Percentiles rank a stretch among this genome's conserved stretches.
Conservation (phyloP, 208 protist genomes). For the Acanthamoeba triangularis region DNA sequence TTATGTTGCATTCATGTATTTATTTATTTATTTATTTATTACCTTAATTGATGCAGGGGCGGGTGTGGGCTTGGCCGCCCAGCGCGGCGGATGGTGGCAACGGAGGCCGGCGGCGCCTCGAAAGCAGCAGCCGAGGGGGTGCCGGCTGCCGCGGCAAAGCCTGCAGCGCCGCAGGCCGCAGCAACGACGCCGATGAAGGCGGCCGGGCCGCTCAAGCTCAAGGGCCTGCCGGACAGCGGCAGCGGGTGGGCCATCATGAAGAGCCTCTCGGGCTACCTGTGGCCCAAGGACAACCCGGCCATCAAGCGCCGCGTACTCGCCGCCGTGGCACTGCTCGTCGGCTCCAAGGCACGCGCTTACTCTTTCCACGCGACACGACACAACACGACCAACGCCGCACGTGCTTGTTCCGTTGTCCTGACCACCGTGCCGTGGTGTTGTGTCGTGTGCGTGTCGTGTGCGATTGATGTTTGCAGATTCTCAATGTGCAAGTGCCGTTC, state of each 20-base stretch:
- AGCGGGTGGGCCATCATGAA: slow-evolving; percentile 63
- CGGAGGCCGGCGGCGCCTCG: no score
- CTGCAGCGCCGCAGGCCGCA: no score
- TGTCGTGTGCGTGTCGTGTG: no score
- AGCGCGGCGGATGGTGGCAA: not conserved
- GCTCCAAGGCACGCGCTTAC: slow-evolving; percentile 76
- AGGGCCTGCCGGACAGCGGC: not conserved
- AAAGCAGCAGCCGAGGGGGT: no score
- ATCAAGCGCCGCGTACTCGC: slow-evolving; percentile 78
- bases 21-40: not conserved
- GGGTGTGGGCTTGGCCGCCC: not conserved
- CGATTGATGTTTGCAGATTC: not conserved
- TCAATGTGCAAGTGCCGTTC: slow-evolving; percentile 86
- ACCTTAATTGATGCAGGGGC: not conserved
- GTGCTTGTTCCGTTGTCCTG: not conserved
- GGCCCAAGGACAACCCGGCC: slow-evolving; percentile 78
- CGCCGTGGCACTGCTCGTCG: slow-evolving; percentile 78
- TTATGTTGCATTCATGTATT: no score
- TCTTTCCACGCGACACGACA: not conserved
- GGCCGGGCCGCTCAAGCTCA: not conserved
- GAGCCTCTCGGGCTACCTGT: slow-evolving; percentile 75
- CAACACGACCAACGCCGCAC: not conserved
- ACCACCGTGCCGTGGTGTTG: not conserved
- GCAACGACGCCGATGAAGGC: not conserved
- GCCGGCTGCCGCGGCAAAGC: no score